phyloP scores from a whole-genome alignment of 1,284 basidiomycete genomes.

The Tausonia pullulans region DNA sequence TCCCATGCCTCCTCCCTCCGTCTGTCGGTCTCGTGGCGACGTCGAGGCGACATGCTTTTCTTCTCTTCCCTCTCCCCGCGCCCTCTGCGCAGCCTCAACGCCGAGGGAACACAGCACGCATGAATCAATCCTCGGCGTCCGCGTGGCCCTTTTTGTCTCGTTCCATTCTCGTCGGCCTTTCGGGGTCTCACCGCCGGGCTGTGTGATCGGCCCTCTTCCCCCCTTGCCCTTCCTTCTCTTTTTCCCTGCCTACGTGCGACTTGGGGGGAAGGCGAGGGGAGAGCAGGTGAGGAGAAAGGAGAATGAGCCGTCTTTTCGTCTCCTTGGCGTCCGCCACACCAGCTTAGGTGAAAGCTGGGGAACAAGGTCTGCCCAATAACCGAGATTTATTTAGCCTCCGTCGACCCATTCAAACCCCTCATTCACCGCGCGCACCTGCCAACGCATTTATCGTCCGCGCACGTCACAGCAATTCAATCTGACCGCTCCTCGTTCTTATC shows the following conservation, averaged over 20 bases:
- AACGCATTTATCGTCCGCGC: not conserved
- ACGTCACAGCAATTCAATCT: no score
- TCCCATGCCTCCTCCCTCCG: no score
- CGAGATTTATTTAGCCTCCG: not conserved
- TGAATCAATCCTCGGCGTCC: no score
- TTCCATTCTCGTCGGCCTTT: not conserved
- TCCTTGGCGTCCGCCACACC: not conserved
- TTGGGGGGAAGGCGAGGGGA: not conserved
- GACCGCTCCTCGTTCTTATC: not conserved
- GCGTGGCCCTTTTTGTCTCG: not conserved
- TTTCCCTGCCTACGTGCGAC: no score
- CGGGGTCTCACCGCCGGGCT: no score
- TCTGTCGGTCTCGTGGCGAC: no score
- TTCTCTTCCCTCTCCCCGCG: no score
- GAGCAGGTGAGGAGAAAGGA: not conserved
- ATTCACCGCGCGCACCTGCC: not conserved
- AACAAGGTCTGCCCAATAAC: no score
- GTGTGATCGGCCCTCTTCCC: not conserved
- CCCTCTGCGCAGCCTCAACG: no score
- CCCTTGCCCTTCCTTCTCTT: not conserved
- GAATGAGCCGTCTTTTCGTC: not conserved
- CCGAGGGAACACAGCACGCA: no score
- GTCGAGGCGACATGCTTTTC: no score
- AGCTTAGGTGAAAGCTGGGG: not conserved
- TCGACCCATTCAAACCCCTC: not conserved